Percentiles rank a stretch among this genome's conserved stretches.
Conservation (phyloP, 352 stramenopile genomes). For the Phytophthora hybrid region DNA sequence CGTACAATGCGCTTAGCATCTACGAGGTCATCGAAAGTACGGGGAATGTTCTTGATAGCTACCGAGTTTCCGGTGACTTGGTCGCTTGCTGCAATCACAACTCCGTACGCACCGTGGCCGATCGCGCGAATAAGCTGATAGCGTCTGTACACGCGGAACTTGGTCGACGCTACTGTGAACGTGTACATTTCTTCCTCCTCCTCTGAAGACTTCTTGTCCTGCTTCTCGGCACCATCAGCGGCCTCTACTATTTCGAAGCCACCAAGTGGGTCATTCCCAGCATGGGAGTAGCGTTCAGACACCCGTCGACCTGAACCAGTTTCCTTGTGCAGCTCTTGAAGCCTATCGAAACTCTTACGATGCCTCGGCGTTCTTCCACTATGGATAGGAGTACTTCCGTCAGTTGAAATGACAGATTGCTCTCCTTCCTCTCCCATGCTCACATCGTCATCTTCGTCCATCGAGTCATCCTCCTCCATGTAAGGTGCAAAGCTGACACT, state of each 20-base stretch:
- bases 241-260: constrained; percentile 34
- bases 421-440: constrained; percentile 32
- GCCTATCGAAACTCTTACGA: constrained; percentile 81
- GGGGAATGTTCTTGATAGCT: constrained; percentile 88
- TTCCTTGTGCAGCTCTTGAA: constrained; percentile 79
- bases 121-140: constrained; percentile 88
- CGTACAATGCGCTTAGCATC: constrained; percentile 88
- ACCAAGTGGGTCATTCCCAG: constrained; percentile 19
- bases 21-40: constrained; percentile 86
- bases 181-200: constrained; percentile 81
- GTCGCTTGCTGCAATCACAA: constrained; percentile 84
- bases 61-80: constrained; percentile 85
- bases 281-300: constrained; percentile 41
- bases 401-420: constrained; percentile 25
- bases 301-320: constrained; percentile 58
- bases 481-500: constrained; percentile 84
- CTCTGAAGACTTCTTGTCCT: constrained; percentile 20
- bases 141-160: constrained; percentile 85
- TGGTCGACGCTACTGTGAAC: constrained; percentile 85
- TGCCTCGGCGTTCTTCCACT: constrained; percentile 48
- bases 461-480: constrained; percentile 55
- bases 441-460: constrained; percentile 46
- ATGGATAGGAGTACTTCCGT: constrained; percentile 30
- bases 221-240: constrained; percentile 16
- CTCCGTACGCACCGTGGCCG: constrained; percentile 80